Evolutionary conservation across 352 stramenopile species (phyloP), one percentile per base, ranked within the genome.

Genomic region (Globisporangium takayamanum): DNA sequence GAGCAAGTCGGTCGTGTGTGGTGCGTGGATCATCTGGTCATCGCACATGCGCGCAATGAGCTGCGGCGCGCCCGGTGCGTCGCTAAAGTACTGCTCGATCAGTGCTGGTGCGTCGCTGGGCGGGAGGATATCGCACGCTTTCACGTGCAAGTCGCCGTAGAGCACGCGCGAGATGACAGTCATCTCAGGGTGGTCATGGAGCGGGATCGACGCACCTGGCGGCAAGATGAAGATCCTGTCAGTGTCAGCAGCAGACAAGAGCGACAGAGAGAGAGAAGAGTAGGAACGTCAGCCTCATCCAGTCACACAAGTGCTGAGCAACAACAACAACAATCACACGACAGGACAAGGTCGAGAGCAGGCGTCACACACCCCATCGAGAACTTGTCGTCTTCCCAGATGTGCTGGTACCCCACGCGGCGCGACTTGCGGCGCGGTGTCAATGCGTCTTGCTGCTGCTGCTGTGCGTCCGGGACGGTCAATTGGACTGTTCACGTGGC

Each of bases 151-250:
- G 10, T 70, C 72, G 12, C 84, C 84, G 54, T 94, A 92, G 33
- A 94, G 70, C 55, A 94, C 66, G 46, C 84, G 80, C 36, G 84
- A 91, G 59, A 94, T 78, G 28, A 94, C 84, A 61, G 70, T 90
- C 84, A 94, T 94, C 20, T 84, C 72, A 30, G 84, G 84, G 57
- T 94, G 84, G 66, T 94, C 78, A 55, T 94, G 84, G 50, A 94
- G 61, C 16, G 84, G 84, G 42, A 94, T 90, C 10, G 66, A 74
- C 15, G 80, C 68, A 5, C 83, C 76, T 0, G 84, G 84, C 2
- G 84, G 80, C 45, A 94, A 67, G 49, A 94, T 87, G 55, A 94
- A 94, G 63, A 94, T 92, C 4, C 84, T 94, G 57, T 1, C 42
- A 5, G 26, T n/a, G 5, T 2, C 5, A n/a, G 2, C 25, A 53